Evolutionary conservation across 208 protist species (phyloP).

Genomic region (Kentomonas sorsogonicus): DNA sequence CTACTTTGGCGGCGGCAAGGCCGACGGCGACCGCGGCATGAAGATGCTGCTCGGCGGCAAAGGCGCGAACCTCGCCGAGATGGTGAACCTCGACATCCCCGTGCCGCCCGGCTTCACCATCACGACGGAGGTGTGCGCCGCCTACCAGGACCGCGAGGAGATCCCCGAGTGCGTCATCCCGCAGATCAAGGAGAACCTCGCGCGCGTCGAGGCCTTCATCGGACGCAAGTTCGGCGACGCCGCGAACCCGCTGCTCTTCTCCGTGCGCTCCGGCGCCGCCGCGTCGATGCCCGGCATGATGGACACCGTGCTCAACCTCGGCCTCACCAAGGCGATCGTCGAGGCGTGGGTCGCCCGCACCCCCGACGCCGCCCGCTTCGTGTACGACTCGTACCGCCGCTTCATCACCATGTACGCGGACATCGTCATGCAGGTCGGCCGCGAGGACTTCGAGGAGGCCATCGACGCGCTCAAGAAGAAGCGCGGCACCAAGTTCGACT

Average conservation of each 20-base stretch:
- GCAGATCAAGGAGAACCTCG: slow-evolving; percentile 67
- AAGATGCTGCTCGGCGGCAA: slow-evolving; percentile 93
- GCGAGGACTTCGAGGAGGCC: slow-evolving; percentile 85
- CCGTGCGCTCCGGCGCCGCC: slow-evolving; percentile 90
- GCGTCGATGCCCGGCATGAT: slow-evolving; percentile 97
- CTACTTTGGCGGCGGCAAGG: slow-evolving; percentile 71
- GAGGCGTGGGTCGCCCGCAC: slow-evolving; percentile 62
- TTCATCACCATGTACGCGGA: slow-evolving; percentile 95
- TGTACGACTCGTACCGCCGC: slow-evolving; percentile 93
- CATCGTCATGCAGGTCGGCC: slow-evolving; percentile 86
- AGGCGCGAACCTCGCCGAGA: slow-evolving; percentile 90
- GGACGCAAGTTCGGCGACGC: slow-evolving; percentile 74
- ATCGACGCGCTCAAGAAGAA: slow-evolving; percentile 72
- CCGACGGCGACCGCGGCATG: slow-evolving; percentile 79
- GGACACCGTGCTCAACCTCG: slow-evolving; percentile 94
- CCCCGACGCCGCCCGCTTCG: slow-evolving; percentile 80
- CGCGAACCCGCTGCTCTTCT: slow-evolving; percentile 89
- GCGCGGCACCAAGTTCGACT: slow-evolving; percentile 72
- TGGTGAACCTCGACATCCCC: slow-evolving; percentile 89
- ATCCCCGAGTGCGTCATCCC: slow-evolving; percentile 49
- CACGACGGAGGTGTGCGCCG: slow-evolving; percentile 83
- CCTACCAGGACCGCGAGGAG: slow-evolving; percentile 58
- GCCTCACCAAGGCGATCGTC: slow-evolving; percentile 84
- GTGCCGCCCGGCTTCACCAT: slow-evolving; percentile 94
- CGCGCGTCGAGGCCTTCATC: slow-evolving; percentile 80